A percentile compares a stretch with the other conserved stretches of the same genome.
Evolutionary conservation across 2,329 filamentous ascomycete genomes (phyloP).

Genomic region (Thielaviopsis euricoi): DNA sequence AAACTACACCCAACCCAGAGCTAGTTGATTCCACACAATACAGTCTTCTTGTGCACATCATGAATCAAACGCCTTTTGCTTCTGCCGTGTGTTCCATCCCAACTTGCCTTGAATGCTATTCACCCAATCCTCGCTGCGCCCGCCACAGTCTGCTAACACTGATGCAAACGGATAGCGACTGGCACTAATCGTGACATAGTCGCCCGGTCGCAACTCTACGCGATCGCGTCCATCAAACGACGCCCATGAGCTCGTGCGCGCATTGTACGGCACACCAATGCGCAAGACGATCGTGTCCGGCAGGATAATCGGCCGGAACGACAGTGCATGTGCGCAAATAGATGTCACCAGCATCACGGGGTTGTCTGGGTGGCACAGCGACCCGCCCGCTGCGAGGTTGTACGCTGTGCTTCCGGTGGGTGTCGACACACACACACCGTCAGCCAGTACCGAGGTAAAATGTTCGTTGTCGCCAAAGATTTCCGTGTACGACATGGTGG

Average conservation of each 20-base stretch:
- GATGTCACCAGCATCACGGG: slow-evolving; percentile 89
- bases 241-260: slow-evolving; percentile 82
- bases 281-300: slow-evolving; percentile 91
- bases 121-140: slow-evolving; percentile 59
- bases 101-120: slow-evolving; percentile 65
- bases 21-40: not conserved
- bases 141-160: slow-evolving; percentile 51
- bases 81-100: slow-evolving; percentile 67
- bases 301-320: slow-evolving; percentile 89
- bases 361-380: slow-evolving; percentile 88
- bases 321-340: slow-evolving; percentile 87
- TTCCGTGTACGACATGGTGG: slow-evolving; percentile 84
- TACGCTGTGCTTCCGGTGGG: slow-evolving; percentile 92
- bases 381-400: slow-evolving; percentile 89
- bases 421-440: slow-evolving; percentile 85
- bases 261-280: slow-evolving; percentile 87
- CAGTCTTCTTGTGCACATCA: not conserved
- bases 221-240: slow-evolving; percentile 91
- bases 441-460: slow-evolving; percentile 83
- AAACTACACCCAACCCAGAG: too few relatives aligned
- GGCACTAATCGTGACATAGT: slow-evolving; percentile 73
- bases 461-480: slow-evolving; percentile 91
- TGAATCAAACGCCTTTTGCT: slow-evolving; percentile 46
- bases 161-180: slow-evolving; percentile 66
- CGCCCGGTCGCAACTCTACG: slow-evolving; percentile 59